Percentiles rank a stretch among this genome's conserved stretches.
These are phyloP conservation scores for Phytophthora pistaciae DNA, from an alignment of 352 stramenopile species.

Conservation along the genomic window DNA sequence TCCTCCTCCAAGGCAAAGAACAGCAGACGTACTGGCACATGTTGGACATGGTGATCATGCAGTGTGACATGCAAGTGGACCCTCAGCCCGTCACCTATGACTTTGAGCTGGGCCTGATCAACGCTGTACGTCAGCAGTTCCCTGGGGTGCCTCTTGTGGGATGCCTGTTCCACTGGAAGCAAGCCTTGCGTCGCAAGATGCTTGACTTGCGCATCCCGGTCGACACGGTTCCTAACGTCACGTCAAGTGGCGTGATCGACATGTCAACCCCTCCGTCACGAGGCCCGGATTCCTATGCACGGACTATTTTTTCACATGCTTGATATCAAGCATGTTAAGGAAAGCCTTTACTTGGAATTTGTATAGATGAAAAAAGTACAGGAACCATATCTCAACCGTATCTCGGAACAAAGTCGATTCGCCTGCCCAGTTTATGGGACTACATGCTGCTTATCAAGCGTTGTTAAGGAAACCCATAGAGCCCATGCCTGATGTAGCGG, in stretches of 20 bases:
- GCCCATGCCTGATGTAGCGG: not conserved
- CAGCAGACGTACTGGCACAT: conserved; percentile 2
- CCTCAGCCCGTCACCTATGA: conserved; percentile 11
- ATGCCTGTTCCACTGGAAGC: conserved; percentile 22
- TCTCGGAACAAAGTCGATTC: not conserved
- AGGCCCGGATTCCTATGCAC: not conserved
- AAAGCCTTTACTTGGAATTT: not conserved
- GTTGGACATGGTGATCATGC: not conserved
- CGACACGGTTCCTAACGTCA: not conserved
- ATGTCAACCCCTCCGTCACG: not conserved
- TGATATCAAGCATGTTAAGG: conserved; percentile 7
- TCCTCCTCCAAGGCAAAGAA: conserved; percentile 6
- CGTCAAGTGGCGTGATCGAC: not conserved
- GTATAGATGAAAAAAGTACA: not conserved
- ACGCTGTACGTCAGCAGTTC: conserved; percentile 16
- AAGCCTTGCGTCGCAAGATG: conserved; percentile 20
- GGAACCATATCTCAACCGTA: not conserved
- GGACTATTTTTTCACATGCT: conserved; percentile 10
- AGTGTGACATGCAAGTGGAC: conserved; percentile 7
- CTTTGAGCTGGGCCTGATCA: conserved; percentile 18
- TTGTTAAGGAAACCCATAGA: not conserved
- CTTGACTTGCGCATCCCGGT: conserved; percentile 7
- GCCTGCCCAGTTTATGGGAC: not conserved
- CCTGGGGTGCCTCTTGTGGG: conserved; percentile 8
- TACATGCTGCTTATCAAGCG: conserved; percentile 5